Conservation (phyloP, 805 yeast species). For the Metahyphopichia silvanorum region DNA sequence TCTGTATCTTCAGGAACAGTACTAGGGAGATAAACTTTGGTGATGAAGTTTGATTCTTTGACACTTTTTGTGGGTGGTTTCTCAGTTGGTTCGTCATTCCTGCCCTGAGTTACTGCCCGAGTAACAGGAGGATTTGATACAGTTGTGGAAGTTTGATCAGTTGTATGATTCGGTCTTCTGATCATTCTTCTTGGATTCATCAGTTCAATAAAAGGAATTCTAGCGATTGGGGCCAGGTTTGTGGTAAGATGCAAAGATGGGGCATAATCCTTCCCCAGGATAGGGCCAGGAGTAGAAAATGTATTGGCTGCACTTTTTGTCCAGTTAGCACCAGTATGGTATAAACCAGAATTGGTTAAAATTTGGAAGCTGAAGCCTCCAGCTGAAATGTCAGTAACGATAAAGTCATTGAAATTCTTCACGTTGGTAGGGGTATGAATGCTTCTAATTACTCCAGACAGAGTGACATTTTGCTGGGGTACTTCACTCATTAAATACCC, state of each 20-base stretch:
- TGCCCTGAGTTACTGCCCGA: slow-evolving; percentile 3
- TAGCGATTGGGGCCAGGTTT: slow-evolving; percentile 1
- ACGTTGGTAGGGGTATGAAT: slow-evolving; percentile 39
- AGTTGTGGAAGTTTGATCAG: neutral
- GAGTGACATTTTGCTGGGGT: slow-evolving; percentile 16
- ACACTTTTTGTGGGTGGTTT: slow-evolving; percentile 3
- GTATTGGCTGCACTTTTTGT: slow-evolving; percentile 8
- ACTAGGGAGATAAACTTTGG: slow-evolving; percentile 17
- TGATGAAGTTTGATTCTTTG: slow-evolving; percentile 21
- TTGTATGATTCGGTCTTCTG: neutral
- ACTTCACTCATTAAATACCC: slow-evolving; percentile 36
- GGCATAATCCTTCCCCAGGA: slow-evolving; percentile 11
- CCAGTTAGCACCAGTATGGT: slow-evolving; percentile 46
- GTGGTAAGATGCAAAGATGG: slow-evolving; percentile 9
- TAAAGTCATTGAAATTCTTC: slow-evolving; percentile 27
- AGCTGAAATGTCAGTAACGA: slow-evolving; percentile 48
- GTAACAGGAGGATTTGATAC: neutral
- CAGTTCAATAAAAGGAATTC: slow-evolving; percentile 8
- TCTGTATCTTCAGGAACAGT: slow-evolving; percentile 13
- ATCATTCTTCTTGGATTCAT: slow-evolving; percentile 3
- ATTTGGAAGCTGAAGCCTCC: slow-evolving; percentile 67
- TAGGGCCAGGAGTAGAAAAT: slow-evolving; percentile 28
- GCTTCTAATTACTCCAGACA: slow-evolving; percentile 17
- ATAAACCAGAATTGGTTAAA: slow-evolving; percentile 55
- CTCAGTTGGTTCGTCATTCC: neutral